These are phyloP conservation scores for Podaxis sp. DNA, from an alignment of 768 basidiomycete genomes.

Conservation along the genomic window DNA sequence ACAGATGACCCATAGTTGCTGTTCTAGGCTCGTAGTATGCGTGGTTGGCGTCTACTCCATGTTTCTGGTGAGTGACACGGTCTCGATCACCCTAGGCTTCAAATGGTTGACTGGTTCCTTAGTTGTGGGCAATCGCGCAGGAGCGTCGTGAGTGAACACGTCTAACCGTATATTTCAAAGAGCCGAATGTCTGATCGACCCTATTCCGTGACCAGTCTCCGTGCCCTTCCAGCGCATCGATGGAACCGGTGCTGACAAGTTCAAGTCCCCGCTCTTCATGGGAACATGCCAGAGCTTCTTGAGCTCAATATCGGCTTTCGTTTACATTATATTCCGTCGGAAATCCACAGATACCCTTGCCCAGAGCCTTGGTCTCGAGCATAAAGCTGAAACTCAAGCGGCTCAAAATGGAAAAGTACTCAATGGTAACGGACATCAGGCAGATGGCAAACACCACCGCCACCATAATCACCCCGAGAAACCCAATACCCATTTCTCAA, in stretches of 20 bases:
- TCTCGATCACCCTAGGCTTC: constrained; percentile 1
- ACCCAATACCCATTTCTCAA: constrained; percentile 35
- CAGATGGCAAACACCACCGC: constrained; percentile 39
- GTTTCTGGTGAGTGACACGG: constrained; percentile 67
- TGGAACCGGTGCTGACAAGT: constrained; percentile 63
- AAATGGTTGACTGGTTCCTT: constrained; percentile 10
- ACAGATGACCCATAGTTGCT: neutral
- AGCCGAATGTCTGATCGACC: neutral
- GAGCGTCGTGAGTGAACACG: constrained; percentile 68
- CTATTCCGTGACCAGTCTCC: constrained; percentile 51
- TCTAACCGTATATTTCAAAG: constrained; percentile 1
- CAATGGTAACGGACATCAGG: constrained; percentile 26
- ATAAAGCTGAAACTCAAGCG: constrained; percentile 25
- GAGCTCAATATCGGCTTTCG: constrained; percentile 72
- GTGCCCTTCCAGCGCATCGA: constrained; percentile 79
- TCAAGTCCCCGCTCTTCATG: constrained; percentile 83
- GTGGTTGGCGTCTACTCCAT: constrained; percentile 89
- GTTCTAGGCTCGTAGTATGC: constrained; percentile 68
- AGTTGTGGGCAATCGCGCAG: constrained; percentile 94
- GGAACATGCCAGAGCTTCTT: constrained; percentile 83
- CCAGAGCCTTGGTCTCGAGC: constrained; percentile 63
- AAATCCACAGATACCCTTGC: constrained; percentile 51
- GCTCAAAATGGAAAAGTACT: constrained; percentile 27
- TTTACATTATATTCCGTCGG: constrained; percentile 69
- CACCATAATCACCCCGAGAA: constrained; percentile 30